A percentile compares a stretch with the other conserved stretches of the same genome.
phyloP scores from a whole-genome alignment of 495 filamentous ascomycete species.

The Evansstolkia leycettana region DNA sequence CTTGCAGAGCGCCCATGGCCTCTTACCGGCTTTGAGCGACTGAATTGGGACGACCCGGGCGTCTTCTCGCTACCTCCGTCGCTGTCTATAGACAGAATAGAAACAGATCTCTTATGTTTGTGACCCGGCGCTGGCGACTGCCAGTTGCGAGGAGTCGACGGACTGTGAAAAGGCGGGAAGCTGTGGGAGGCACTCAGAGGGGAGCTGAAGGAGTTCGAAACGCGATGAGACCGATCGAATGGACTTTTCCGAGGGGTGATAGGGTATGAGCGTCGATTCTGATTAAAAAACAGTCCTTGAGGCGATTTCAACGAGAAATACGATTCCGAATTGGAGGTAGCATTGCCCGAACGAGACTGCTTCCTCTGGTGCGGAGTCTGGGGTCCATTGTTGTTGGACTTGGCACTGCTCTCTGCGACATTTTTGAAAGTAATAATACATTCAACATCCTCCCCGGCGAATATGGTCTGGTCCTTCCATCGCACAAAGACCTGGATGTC shows the following conservation, averaged over 20 bases:
- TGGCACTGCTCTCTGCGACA: slow-evolving; percentile 37
- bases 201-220: slow-evolving; percentile 33
- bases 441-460: slow-evolving; percentile 87
- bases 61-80: slow-evolving; percentile 36
- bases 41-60: slow-evolving; percentile 28
- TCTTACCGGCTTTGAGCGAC: slow-evolving; percentile 32
- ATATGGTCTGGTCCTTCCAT: slow-evolving; percentile 84
- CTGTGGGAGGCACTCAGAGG: slow-evolving; percentile 30
- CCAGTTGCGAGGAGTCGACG: slow-evolving; percentile 27
- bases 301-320: slow-evolving; percentile 31
- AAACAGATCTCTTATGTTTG: slow-evolving; percentile 68
- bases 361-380: slow-evolving; percentile 33
- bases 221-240: slow-evolving; percentile 17
- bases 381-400: slow-evolving; percentile 17
- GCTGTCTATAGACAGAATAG: slow-evolving; percentile 85
- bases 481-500: slow-evolving; percentile 90
- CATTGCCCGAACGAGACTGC: slow-evolving; percentile 27
- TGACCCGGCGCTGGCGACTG: slow-evolving; percentile 23
- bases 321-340: slow-evolving; percentile 26
- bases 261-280: slow-evolving; percentile 25
- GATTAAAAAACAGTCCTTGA: slow-evolving; percentile 23
- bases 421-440: slow-evolving; percentile 97
- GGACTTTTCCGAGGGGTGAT: slow-evolving; percentile 22
- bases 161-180: slow-evolving; percentile 28
- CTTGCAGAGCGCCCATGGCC: slow-evolving; percentile 75